Evolutionary conservation across 306 rosid species (phyloP).

Genomic region (Gillenia trifoliata): DNA sequence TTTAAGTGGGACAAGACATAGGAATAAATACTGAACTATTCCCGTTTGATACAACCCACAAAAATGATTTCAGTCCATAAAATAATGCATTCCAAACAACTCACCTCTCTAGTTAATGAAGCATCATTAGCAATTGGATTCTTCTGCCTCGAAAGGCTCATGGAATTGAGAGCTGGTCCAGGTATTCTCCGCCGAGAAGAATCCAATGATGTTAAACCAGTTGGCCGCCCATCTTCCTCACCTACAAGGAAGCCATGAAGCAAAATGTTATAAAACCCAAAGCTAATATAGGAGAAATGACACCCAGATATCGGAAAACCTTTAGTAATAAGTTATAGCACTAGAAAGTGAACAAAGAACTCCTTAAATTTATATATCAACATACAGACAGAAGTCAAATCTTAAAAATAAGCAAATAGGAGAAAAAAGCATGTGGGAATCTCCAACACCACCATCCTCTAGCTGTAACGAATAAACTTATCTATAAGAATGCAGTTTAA

Average conservation of each 20-base stretch:
- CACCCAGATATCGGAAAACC: slow-evolving; percentile 6
- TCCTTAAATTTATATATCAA: neutral
- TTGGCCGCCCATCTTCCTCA: slow-evolving; percentile 65
- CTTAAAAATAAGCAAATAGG: neutral
- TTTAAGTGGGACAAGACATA: no score
- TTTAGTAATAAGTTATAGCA: neutral
- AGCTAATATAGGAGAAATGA: slow-evolving; percentile 1
- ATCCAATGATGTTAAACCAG: slow-evolving; percentile 69
- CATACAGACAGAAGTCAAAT: neutral
- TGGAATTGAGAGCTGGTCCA: slow-evolving; percentile 55
- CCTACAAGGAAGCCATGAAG: slow-evolving; percentile 33
- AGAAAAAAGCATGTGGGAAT: neutral
- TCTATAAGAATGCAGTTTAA: neutral
- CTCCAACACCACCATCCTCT: neutral
- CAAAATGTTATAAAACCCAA: neutral
- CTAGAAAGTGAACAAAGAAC: neutral
- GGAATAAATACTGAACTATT: neutral
- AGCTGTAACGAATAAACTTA: slow-evolving; percentile 2
- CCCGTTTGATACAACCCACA: neutral
- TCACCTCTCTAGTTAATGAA: slow-evolving; percentile 38
- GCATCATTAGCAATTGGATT: slow-evolving; percentile 34
- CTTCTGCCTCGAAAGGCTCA: slow-evolving; percentile 41
- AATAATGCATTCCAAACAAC: slow-evolving; percentile 21
- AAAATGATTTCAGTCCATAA: neutral
- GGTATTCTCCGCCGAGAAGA: slow-evolving; percentile 69